Percentiles rank a stretch among this genome's conserved stretches.
These are phyloP conservation scores for Forsythia suspensa DNA, from an alignment of 257 asterid genomes.

Conservation along the genomic window DNA sequence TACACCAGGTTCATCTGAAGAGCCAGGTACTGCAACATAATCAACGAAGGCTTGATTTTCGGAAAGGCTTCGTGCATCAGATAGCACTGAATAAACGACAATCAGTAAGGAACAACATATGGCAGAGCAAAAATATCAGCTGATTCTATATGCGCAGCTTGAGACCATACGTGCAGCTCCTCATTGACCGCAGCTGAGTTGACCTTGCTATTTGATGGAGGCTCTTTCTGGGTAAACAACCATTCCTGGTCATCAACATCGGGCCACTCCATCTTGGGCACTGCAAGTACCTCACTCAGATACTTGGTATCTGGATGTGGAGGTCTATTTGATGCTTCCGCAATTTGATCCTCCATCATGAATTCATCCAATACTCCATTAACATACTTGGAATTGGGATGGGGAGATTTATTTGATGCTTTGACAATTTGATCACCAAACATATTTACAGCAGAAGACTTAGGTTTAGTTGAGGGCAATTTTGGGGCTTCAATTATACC, in stretches of 20 bases:
- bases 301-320: constrained; percentile 77
- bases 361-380: constrained; percentile 22
- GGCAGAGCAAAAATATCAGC: constrained; percentile 71
- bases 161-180: constrained; percentile 59
- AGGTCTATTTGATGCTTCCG: constrained; percentile 47
- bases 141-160: constrained; percentile 57
- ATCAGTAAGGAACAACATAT: constrained; percentile 79
- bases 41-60: constrained; percentile 3
- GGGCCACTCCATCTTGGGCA: constrained; percentile 52
- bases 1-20: constrained; percentile 11
- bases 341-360: constrained; percentile 32
- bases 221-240: constrained; percentile 46
- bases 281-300: constrained; percentile 46
- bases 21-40: background rate
- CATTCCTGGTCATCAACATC: constrained; percentile 61
- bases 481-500: constrained; percentile 46
- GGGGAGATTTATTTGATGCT: constrained; percentile 30
- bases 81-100: constrained; percentile 2
- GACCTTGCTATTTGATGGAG: constrained; percentile 24
- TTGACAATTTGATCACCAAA: constrained; percentile 30
- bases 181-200: constrained; percentile 20
- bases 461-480: constrained; percentile 34
- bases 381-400: constrained; percentile 12
- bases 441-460: constrained; percentile 26
- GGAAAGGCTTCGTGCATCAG: constrained; percentile 9